Percentiles rank a stretch among this genome's conserved stretches.
These are phyloP conservation scores for Colletotrichum melonis DNA, from an alignment of 2,329 filamentous ascomycete species.

Conservation along the genomic window DNA sequence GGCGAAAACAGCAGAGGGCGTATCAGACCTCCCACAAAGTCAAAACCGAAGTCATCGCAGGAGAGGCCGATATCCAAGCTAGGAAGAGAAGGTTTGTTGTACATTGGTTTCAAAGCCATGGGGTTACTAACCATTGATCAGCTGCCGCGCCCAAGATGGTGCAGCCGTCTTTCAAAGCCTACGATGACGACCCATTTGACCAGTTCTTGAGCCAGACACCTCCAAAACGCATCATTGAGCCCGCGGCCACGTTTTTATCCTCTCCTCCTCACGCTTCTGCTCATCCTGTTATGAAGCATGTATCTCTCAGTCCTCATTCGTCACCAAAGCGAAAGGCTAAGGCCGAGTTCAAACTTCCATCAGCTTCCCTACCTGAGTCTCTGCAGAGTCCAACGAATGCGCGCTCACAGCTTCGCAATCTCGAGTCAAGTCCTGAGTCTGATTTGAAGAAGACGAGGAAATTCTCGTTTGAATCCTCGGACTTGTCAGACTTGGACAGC, in stretches of 20 bases:
- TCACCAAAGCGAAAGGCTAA: background rate
- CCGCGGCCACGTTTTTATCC: background rate
- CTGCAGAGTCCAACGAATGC: conserved; percentile 6
- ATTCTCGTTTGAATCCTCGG: conserved; percentile 23
- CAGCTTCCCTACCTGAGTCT: conserved; percentile 8
- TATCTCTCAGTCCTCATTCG: conserved; percentile 23
- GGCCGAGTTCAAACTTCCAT: conserved; percentile 6
- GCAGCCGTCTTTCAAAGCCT: conserved; percentile 28
- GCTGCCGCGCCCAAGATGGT: conserved; percentile 2
- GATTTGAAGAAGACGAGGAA: background rate
- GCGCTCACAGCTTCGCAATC: background rate
- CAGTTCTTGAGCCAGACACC: conserved; percentile 9
- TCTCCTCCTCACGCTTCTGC: conserved; percentile 10
- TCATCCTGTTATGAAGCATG: background rate
- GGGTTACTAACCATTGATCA: conserved; percentile 2
- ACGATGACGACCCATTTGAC: conserved; percentile 30
- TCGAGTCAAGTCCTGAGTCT: background rate
- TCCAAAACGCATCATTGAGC: conserved; percentile 4
- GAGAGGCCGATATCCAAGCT: background rate
- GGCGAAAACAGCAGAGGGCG: background rate
- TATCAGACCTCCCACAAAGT: background rate
- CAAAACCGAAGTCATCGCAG: background rate
- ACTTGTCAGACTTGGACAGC: conserved; percentile 17
- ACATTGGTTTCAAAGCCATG: too few species aligned
- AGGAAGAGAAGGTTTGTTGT: conserved; percentile 14